Percentiles rank a stretch among this genome's conserved stretches.
Evolutionary conservation across 805 yeast species (phyloP).

Genomic region (Limtongia smithiae): DNA sequence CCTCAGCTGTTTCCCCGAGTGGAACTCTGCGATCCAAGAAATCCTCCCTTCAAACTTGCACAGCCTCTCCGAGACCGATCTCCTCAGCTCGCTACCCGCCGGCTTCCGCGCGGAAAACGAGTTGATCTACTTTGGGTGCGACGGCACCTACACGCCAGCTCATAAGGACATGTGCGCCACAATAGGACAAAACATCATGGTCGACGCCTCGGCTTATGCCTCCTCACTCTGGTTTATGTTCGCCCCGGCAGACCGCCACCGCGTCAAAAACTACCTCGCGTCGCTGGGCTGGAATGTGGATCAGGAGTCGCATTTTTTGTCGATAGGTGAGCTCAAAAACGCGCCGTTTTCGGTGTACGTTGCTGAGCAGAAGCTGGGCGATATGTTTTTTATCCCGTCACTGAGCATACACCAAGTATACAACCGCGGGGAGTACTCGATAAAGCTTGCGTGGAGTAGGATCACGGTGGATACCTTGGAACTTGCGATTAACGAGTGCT

Average conservation of each 20-base stretch:
- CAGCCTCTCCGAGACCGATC: background rate
- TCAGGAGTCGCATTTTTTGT: background rate
- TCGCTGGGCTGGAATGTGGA: background rate
- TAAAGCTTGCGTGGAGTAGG: too few species aligned
- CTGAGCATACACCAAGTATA: too few species aligned
- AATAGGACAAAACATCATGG: background rate
- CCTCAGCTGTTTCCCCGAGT: too few species aligned
- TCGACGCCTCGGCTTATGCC: background rate
- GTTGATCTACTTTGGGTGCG: background rate
- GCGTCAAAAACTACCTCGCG: background rate
- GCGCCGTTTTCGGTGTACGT: too few species aligned
- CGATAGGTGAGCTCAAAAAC: too few species aligned
- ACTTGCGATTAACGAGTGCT: too few species aligned
- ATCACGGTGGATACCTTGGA: too few species aligned
- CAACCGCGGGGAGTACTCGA: too few species aligned
- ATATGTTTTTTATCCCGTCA: too few species aligned
- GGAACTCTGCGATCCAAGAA: background rate
- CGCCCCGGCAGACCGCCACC: background rate
- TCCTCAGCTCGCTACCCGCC: background rate
- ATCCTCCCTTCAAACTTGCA: background rate
- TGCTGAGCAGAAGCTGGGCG: too few species aligned
- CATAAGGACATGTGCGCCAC: background rate
- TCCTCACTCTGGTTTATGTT: background rate
- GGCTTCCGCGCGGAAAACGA: background rate
- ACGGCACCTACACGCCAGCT: background rate